Evolutionary conservation across 257 asterid species (phyloP), one percentile per base, ranked within the genome.

Genomic region (Cinchona pubescens): DNA sequence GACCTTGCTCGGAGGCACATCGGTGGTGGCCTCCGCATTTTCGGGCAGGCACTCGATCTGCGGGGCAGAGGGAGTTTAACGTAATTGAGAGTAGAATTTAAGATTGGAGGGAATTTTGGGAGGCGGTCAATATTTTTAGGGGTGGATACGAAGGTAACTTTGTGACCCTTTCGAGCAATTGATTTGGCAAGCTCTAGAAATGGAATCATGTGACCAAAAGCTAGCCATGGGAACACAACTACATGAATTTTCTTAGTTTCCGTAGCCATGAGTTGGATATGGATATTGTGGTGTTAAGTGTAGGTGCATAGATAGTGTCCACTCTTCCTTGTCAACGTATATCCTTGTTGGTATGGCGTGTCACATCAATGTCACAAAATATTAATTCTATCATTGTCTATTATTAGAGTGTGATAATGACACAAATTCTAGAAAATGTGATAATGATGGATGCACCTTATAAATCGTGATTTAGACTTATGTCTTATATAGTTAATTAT

Each of bases 161-260:
- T 75, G 58, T 83, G 84, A 61, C 87, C 87, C 72, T 79, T 83
- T 49, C 67, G 67, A 10, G 85, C 87, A n/a, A 80, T 58, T 79
- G 71, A 71, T 43, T 83, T 83, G 74, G 87, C 74, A 5, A 80
- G 82, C 63, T 83, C 85, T 45, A 80, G 63, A 62, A 66, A 83
- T 12, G 87, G 85, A 29, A 85, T 82, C 40, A 85, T 60, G 45
- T 85, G 84, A 1, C 84, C 84, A 23, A 80, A 82, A 25, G 86
- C 82, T 0, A 79, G 74, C 86, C 88, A 82, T 65, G 85, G 88
- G 64, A 79, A 75, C 76, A 82, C 74, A 3, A 75, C 86, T 15
- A 84, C 74, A 19, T 82, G 88, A 34, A 79, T 45, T 67, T 79
- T 63, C 51, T 73, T 43, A 30, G 71, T 23, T 73, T 73, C 71